Conservation (phyloP, 2,329 filamentous ascomycete genomes). For the Nigrograna mackinnonii region DNA sequence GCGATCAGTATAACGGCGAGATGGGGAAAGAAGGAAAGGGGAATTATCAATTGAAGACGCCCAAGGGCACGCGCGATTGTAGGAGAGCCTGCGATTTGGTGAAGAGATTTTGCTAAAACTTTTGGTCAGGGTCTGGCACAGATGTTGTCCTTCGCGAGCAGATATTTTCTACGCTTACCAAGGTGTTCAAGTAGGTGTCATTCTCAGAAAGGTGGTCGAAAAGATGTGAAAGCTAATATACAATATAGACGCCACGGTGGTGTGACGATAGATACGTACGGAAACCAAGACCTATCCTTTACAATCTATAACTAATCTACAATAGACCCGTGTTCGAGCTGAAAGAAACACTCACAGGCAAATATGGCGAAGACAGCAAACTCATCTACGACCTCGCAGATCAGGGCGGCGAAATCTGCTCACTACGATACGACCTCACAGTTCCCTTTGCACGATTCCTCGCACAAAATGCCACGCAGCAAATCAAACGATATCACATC, state of each 20-base stretch:
- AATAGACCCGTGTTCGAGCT: slow-evolving; percentile 76
- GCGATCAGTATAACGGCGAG: slow-evolving; percentile 32
- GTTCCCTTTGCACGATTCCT: slow-evolving; percentile 89
- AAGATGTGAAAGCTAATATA: too few species aligned
- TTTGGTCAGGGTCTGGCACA: slow-evolving; percentile 33
- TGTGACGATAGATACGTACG: slow-evolving; percentile 59
- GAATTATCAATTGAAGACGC: slow-evolving; percentile 76
- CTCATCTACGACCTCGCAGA: slow-evolving; percentile 87
- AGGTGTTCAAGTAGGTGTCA: slow-evolving; percentile 56
- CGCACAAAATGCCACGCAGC: slow-evolving; percentile 82
- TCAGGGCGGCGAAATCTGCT: slow-evolving; percentile 82
- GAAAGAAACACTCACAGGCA: slow-evolving; percentile 79
- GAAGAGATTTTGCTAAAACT: too few species aligned
- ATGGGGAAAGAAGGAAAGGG: slow-evolving; percentile 48
- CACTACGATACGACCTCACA: slow-evolving; percentile 81
- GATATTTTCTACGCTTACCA: slow-evolving; percentile 37
- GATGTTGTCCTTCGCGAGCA: slow-evolving; percentile 40
- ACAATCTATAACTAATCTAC: too few species aligned
- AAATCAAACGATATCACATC: slow-evolving; percentile 85
- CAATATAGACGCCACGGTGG: slow-evolving; percentile 61
- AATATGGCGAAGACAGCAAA: slow-evolving; percentile 89
- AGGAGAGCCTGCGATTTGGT: too few species aligned
- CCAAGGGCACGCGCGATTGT: slow-evolving; percentile 91
- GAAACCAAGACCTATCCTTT: neutral
- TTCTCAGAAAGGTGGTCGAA: too few species aligned